phyloP scores from a whole-genome alignment of 2,329 filamentous ascomycete genomes.

The Leptosphaerulina australis region DNA sequence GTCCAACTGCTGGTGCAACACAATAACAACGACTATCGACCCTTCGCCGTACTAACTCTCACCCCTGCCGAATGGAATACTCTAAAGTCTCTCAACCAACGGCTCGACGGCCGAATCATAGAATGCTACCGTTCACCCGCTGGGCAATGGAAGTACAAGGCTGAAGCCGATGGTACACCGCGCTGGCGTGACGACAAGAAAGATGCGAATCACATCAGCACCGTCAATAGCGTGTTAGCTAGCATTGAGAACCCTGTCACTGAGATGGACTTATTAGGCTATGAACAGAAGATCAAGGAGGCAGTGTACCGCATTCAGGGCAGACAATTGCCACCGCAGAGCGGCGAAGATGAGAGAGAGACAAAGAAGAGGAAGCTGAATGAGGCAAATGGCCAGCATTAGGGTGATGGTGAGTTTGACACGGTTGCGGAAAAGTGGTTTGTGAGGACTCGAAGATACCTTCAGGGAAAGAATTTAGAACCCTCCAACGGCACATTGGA shows the following conservation, averaged over 20 bases:
- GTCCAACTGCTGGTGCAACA: constrained; percentile 74
- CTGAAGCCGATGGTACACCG: constrained; percentile 59
- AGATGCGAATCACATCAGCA: constrained; percentile 86
- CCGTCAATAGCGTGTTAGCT: constrained; percentile 83
- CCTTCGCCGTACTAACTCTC: constrained; percentile 70
- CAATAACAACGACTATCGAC: constrained; percentile 67
- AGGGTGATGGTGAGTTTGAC: neutral
- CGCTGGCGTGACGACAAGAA: constrained; percentile 92
- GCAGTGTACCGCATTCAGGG: constrained; percentile 72
- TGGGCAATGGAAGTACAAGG: constrained; percentile 76
- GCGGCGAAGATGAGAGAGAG: constrained; percentile 30
- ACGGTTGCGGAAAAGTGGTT: neutral
- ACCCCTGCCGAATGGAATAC: constrained; percentile 81
- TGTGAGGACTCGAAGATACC: neutral
- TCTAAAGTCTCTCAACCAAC: constrained; percentile 74
- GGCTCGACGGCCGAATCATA: constrained; percentile 84
- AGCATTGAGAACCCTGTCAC: constrained; percentile 87
- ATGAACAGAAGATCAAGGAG: constrained; percentile 73
- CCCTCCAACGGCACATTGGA: no score
- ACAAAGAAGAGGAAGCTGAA: constrained; percentile 46
- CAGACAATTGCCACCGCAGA: constrained; percentile 40
- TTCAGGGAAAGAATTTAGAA: neutral
- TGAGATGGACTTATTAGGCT: constrained; percentile 76
- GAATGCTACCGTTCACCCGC: constrained; percentile 84
- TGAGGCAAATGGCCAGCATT: constrained; percentile 27